phyloP scores from a whole-genome alignment of 176 grass and related monocot genomes.

The Zoysia japonica region DNA sequence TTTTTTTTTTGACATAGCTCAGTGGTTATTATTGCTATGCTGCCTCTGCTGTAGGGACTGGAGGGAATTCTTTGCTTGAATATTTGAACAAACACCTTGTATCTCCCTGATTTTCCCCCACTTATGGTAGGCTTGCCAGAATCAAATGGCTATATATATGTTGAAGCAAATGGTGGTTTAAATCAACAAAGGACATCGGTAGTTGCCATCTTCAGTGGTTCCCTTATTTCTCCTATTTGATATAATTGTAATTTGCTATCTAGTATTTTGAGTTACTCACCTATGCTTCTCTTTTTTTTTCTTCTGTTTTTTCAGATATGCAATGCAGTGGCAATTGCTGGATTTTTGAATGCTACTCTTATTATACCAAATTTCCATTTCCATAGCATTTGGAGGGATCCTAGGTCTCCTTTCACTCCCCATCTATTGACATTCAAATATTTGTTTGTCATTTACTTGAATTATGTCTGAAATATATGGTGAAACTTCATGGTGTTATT shows the following conservation, averaged over 20 bases:
- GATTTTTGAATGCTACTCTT: slow-evolving; percentile 94
- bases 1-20: too few species aligned
- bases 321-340: slow-evolving; percentile 92
- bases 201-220: slow-evolving; percentile 30
- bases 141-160: slow-evolving; percentile 98
- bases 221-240: slow-evolving; percentile 31
- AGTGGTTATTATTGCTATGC: too few species aligned
- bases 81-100: too few species aligned
- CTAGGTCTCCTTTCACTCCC: slow-evolving; percentile 52
- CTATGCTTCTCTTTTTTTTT: slow-evolving; percentile 11
- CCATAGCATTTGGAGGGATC: slow-evolving; percentile 98
- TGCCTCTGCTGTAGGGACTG: too few species aligned
- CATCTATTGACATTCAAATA: background rate
- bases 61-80: too few species aligned
- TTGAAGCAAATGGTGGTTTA: slow-evolving; percentile 97
- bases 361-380: slow-evolving; percentile 92
- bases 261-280: slow-evolving; percentile 8
- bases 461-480: background rate
- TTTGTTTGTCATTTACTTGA: background rate
- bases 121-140: slow-evolving; percentile 75
- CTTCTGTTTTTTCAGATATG: slow-evolving; percentile 69
- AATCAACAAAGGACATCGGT: slow-evolving; percentile 98
- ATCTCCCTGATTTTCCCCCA: background rate
- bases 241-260: slow-evolving; percentile 5
- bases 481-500: background rate